Evolutionary conservation across 805 yeast genomes (phyloP), one percentile per base, ranked within the genome.

Genomic region (Candida vaughaniae): DNA sequence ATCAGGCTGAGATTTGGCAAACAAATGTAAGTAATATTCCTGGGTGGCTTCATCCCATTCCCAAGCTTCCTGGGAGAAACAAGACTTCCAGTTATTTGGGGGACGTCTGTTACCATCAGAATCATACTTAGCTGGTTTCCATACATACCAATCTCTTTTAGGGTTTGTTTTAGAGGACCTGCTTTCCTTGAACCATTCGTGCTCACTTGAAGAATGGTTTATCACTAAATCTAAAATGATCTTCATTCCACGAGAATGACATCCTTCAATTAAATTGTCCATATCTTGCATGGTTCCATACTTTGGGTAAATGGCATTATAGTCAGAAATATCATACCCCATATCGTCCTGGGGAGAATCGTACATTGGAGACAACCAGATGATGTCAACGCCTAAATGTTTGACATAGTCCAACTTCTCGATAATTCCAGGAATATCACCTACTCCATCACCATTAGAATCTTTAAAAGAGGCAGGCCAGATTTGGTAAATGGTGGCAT

Each of bases 391-490:
- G 2, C 80, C 80, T 20, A 77, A 56, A 16, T 53, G 55, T 50
- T 72, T 68, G 53, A 77, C 51, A 53, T 77, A 75, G 54, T 74
- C 79, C 45, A 77, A 58, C 20, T 69, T 67, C 14, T 73, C 64
- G 41, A 73, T 61, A 41, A 77, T 71, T 16, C 82, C 83, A 16
- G 66, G 71, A 37, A 77, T 53, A 53, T 77, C 82, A 22, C 83
- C 82, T 37, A 73, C 52, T 29, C 83, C 83, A 52, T 77, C 82
- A 22, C 73, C 74, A 47, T 77, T 73, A 27, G 78, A 68, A 56
- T 77, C 83, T 47, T 75, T 73, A 61, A 66, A 77, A 22, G 78
- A 71, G 19, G 82, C 80, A 8, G 82, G 82, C 71, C 78, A 77
- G 45, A 77, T 70, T 53, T 77, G 83, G 55, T 77, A 77, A 14